Evolutionary conservation across 352 stramenopile genomes (phyloP), one percentile per base, ranked within the genome.

Genomic region (Globisporangium echinulatum): DNA sequence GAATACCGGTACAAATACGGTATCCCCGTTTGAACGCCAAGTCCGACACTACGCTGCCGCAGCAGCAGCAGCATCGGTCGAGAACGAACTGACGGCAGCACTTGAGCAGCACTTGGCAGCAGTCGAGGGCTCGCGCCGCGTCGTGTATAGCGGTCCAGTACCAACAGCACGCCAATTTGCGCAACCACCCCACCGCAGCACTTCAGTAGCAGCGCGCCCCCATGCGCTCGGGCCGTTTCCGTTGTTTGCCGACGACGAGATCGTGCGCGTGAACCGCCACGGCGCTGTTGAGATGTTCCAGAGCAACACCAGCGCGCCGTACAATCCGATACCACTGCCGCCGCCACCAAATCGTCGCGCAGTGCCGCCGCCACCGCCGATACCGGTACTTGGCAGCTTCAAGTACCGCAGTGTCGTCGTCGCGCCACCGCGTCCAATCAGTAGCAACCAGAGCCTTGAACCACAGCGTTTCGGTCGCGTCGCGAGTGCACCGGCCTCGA

Each of bases 191-290:
- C 64, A 46, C 56, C 44, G 14, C 58, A 52, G 4, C 47, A n/a
- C 37, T 37, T 54, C 8, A 63, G 55, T 1, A 44, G 33, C 25
- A 25, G 25, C 25, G 25, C 25, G 25, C 1, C 25, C 25, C 25
- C 25, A 25, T 25, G 25, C 1, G 37, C 42, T 25, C 9, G 36
- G 50, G 51, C 56, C 55, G 37, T 61, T 56, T 36, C 66, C 50
- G 25, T 47, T 59, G 7, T 87, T 72, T 50, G 57, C 60, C 40
- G 71, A 88, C 40, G 86, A 84, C 17, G 72, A 81, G 25, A 89
- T 90, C 59, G 40, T 92, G n/a, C 80, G 83, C 3, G 77, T 92
- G 39, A 86, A 87, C 56, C 73, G 80, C 11, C 78, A 87, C 65
- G 80, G 79, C 39, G 67, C 59, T 49, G 73, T 87, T 54, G 70